Base-by-base conservation (phyloP, 805 yeast species). In the Allodekkera sacchari region DNA sequence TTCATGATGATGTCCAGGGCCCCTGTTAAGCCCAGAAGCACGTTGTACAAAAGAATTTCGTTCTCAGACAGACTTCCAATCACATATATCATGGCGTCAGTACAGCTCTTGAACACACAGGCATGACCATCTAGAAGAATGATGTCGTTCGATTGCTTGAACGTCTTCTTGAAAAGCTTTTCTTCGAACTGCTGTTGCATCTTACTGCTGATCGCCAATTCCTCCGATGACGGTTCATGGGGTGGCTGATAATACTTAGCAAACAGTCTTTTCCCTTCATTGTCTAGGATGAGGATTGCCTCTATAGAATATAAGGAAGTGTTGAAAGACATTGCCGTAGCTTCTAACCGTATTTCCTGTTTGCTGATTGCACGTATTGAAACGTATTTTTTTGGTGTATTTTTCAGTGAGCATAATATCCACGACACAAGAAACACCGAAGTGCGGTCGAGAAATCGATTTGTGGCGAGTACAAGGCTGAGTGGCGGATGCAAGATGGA, bases 231-330 rank as follows among this genome's bases (percentile, higher is more conserved):
- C 17, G 48, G 45, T 24, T 48, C 57, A 42, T 77, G 77, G 24
- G 85, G 82, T 8, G 80, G 73, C 31, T 66, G 64, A 63, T 80
- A 89, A 66, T 89, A 92, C 52, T 88, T 88, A 41, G 95, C 79
- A 49, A 72, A 82, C 25, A 92, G 60, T 45, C 97, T 66, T 34
- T 75, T 69, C 11, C 95, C 95, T 34, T 78, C 80, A 45, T 65
- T 72, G 55, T 88, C 96, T 43, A 92, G 71, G 43, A 92, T 71
- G 44, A 89, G 59, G 27, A 82, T 66, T 4, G 96, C 92, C 24
- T 81, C 70, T 31, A 89, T 77, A 6, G 96, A 68, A 63, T 89
- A 88, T 37, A 92, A 67, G 7, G 94, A 78, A 20, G 52, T 50
- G 31, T 53, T 47, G 18, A 52, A 36, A 9, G 48, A 38, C 57